Evolutionary conservation across 148 eudicot species (phyloP), one percentile per base, ranked within the genome.

Genomic region (Nyssa sinensis): DNA sequence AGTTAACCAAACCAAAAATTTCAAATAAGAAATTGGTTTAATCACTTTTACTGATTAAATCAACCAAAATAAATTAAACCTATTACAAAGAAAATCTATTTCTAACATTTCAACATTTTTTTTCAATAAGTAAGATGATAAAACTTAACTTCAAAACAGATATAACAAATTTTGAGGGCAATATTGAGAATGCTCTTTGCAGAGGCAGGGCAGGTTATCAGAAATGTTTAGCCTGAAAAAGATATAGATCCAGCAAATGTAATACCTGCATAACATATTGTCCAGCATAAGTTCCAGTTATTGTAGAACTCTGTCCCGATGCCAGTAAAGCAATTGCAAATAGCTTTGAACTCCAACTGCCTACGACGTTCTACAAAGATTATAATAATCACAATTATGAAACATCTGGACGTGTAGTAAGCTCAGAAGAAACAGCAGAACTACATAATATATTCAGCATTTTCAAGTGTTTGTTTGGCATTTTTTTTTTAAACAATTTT

Each of bases 241-340:
- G 14, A 32, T 3, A 41, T 3, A 69, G 13, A 30, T 12, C 29
- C 3, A 62, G 24, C 12, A n/a, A 60, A 17, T n/a, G 67, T 16
- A 44, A 67, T 85, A 93, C 99, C 98, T 96, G 99, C 99, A 96
- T 96, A 66, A 96, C 94, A 81, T 90, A 96, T 83, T 96, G 99
- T 39, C 99, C 99, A 25, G 99, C 99, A 81, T 96, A 96, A 3
- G 99, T 96, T 73, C 99, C 99, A 3, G 99, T 96, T 79, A 96
- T 96, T 47, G 99, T 96, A 70, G 99, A 96, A 83, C 99, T 96
- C 85, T 96, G 99, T 21, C 99, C 99, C 19, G 99, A 96, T 47
- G 99, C 98, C 72, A 96, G 84, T 79, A 96, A 89, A 33, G 99
- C 99, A 77, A 96, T 78, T 65, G 91, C 99, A 73, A 96, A 96